Percentiles rank a stretch among this genome's conserved stretches.
phyloP scores from a whole-genome alignment of 83 land plant genomes.

The Thuja plicata region DNA sequence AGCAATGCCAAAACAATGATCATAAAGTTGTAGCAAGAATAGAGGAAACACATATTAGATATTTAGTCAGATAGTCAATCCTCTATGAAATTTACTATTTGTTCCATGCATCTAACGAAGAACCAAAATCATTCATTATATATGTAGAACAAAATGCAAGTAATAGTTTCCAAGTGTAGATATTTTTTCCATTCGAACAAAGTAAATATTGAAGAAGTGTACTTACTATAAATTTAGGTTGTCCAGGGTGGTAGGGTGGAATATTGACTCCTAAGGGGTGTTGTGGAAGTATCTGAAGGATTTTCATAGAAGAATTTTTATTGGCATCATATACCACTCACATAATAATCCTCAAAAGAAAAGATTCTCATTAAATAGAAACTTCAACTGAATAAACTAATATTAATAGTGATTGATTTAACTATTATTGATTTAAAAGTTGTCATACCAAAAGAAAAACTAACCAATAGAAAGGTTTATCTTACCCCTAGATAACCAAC shows the following conservation, averaged over 20 bases:
- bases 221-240: constrained; percentile 62
- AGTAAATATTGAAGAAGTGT: not conserved
- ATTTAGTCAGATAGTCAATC: not conserved
- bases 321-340: not conserved
- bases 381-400: not conserved
- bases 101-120: too few relatives aligned
- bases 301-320: not conserved
- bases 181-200: not conserved
- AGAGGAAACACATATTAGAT: not conserved
- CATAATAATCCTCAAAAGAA: not conserved
- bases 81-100: not conserved
- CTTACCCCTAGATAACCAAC: constrained; percentile 8
- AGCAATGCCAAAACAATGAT: not conserved
- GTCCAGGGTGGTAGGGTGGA: constrained; percentile 78
- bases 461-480: not conserved
- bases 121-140: too few relatives aligned
- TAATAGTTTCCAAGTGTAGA: not conserved
- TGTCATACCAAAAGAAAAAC: not conserved
- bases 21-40: not conserved
- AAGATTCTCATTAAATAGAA: not conserved
- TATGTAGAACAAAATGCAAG: not conserved
- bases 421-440: not conserved
- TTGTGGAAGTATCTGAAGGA: constrained; percentile 21
- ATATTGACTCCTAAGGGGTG: constrained; percentile 22
- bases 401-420: not conserved